Base-by-base conservation (phyloP, 1,284 basidiomycete genomes). In the Leccinum cinnamomeum region DNA sequence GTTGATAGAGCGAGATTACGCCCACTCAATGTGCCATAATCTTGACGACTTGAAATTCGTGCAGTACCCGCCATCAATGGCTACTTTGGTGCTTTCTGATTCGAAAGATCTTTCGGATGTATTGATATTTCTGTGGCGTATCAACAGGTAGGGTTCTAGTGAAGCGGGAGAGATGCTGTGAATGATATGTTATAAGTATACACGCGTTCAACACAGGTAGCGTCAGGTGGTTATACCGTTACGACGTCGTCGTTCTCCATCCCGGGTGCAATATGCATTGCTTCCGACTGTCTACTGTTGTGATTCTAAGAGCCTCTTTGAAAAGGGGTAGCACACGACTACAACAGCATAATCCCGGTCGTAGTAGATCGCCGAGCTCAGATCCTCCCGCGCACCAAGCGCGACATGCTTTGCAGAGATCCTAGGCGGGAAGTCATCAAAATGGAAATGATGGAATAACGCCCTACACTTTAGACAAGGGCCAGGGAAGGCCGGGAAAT, bases 1-100 rank as follows among this genome's bases (percentile, higher is more conserved):
- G 20, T 46, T 57, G 59, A 68, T 62, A 60, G 44, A 48, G 59
- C 16, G 8, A 53, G 53, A 39, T 60, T 54, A 62, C 61, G 68
- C 60, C 64, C 68, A 70, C 46, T 33, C 65, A 50, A 63, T 58
- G n/a, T 18, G 23, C 39, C 30, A 57, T 39, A 7, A 53, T 14
- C 12, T 30, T 51, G 53, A 14, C 58, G 50, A 48, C 53, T 61
- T 53, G 64, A 37, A 55, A 62, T 46, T 20, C 23, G 20, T 53
- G 33, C 33, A 25, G 25, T 53, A n/a, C 4, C 25, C 7, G 5
- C 35, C 8, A 53, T 62, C 60, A 35, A 20, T 37, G 23, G 54
- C 20, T 30, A 44, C 57, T 20, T 33, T 41, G 20, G 56, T 37
- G 23, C 53, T 18, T 55, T 53, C 18, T 35, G 46, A 48, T 56